A percentile compares a stretch with the other conserved stretches of the same genome.
These are phyloP conservation scores for Monilinia polystroma DNA, from an alignment of 2,329 filamentous ascomycete genomes.

Conservation along the genomic window DNA sequence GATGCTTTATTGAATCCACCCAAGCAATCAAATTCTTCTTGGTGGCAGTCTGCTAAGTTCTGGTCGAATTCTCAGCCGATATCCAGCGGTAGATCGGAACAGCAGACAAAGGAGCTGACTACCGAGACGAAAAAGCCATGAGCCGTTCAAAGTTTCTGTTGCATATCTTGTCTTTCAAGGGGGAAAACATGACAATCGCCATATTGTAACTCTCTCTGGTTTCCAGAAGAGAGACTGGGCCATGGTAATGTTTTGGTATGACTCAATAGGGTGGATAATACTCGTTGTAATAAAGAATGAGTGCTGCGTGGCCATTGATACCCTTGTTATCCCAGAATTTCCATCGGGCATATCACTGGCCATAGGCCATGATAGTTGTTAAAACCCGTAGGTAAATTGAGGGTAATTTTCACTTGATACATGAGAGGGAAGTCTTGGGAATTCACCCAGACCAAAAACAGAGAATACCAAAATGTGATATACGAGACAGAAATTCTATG, in stretches of 20 bases:
- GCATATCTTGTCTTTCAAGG: not conserved
- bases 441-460: not conserved
- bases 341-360: not conserved
- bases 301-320: not conserved
- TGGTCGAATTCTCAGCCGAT: constrained; percentile 25
- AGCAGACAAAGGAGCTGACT: not conserved
- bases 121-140: constrained; percentile 7
- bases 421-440: not conserved
- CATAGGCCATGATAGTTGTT: not conserved
- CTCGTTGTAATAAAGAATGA: constrained; percentile 8
- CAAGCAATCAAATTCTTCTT: constrained; percentile 30
- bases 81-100: not conserved
- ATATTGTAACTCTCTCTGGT: not conserved
- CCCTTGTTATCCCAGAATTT: not conserved
- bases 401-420: not conserved
- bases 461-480: not conserved
- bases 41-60: constrained; percentile 31
- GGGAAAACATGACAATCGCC: not conserved
- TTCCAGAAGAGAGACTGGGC: not conserved
- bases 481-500: not conserved
- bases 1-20: constrained; percentile 27
- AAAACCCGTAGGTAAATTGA: not conserved
- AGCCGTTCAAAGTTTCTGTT: not conserved
- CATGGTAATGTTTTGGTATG: not conserved
- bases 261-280: not conserved